Evolutionary conservation across 371 early-diverging fungal species (phyloP).

Genomic region (Mortierella sp.): DNA sequence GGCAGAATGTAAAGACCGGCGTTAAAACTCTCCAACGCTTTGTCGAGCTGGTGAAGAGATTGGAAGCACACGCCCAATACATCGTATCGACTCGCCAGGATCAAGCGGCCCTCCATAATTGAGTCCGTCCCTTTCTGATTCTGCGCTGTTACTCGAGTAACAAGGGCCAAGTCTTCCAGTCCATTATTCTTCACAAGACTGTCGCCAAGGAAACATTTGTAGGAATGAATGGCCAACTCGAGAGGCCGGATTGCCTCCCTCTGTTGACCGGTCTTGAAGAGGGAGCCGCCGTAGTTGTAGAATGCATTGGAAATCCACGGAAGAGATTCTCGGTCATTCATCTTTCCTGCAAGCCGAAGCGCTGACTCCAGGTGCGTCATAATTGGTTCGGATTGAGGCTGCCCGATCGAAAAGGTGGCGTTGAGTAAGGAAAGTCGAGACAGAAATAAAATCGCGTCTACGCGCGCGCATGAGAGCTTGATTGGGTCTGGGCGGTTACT

Average conservation of each 20-base stretch:
- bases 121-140: neutral
- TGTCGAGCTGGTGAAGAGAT: constrained; percentile 24
- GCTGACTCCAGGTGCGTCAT: constrained; percentile 36
- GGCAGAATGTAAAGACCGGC: constrained; percentile 39
- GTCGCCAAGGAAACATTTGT: constrained; percentile 26
- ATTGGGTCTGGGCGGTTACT: constrained; percentile 25
- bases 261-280: constrained; percentile 33
- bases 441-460: constrained; percentile 47
- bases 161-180: neutral
- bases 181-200: constrained; percentile 10
- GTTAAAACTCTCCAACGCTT: constrained; percentile 34
- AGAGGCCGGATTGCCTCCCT: constrained; percentile 37
- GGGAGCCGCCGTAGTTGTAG: constrained; percentile 40
- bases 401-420: neutral
- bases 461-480: constrained; percentile 47
- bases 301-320: constrained; percentile 58
- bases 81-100: constrained; percentile 49
- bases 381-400: constrained; percentile 3
- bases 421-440: constrained; percentile 32
- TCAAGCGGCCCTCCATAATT: constrained; percentile 20
- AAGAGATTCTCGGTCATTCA: constrained; percentile 46
- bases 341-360: constrained; percentile 28
- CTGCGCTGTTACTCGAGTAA: neutral
- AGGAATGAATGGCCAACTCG: constrained; percentile 22
- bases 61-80: constrained; percentile 43